Conservation (phyloP, 78 protist genomes). For the Blattamonas nauphoetae region DNA sequence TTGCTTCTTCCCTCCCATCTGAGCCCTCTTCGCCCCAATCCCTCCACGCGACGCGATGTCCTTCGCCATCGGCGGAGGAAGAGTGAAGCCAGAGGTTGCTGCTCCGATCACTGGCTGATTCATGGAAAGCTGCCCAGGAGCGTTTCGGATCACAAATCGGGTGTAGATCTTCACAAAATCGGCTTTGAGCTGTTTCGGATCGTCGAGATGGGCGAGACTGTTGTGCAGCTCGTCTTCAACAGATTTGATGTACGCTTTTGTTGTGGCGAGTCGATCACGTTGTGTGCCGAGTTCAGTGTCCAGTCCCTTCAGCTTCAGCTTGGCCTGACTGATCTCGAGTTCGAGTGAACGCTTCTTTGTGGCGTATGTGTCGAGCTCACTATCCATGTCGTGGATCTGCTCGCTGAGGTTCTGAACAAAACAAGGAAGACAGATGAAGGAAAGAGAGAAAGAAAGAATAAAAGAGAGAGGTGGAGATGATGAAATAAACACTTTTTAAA, state of each 20-base stretch:
- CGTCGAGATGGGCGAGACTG: neutral
- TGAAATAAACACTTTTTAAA: too few species aligned
- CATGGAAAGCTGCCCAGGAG: neutral
- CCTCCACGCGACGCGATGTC: neutral
- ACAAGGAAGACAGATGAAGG: neutral
- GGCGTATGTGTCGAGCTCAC: neutral
- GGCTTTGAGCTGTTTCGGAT: neutral
- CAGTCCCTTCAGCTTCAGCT: neutral
- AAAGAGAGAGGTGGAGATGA: neutral
- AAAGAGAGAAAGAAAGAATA: neutral
- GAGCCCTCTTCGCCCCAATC: neutral
- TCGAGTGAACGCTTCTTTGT: neutral
- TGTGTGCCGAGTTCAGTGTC: neutral
- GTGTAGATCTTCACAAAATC: neutral
- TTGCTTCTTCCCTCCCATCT: neutral
- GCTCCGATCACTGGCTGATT: neutral
- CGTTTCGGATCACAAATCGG: neutral
- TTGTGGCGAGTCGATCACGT: neutral
- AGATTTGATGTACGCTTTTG: neutral
- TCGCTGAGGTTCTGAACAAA: neutral
- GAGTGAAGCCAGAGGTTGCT: neutral
- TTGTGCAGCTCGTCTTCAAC: conserved; percentile 2
- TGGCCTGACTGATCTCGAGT: neutral
- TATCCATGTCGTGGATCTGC: neutral
- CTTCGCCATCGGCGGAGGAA: neutral